Evolutionary conservation across 2,329 filamentous ascomycete species (phyloP), one percentile per base, ranked within the genome.

Genomic region (Sporothrix humicola): DNA sequence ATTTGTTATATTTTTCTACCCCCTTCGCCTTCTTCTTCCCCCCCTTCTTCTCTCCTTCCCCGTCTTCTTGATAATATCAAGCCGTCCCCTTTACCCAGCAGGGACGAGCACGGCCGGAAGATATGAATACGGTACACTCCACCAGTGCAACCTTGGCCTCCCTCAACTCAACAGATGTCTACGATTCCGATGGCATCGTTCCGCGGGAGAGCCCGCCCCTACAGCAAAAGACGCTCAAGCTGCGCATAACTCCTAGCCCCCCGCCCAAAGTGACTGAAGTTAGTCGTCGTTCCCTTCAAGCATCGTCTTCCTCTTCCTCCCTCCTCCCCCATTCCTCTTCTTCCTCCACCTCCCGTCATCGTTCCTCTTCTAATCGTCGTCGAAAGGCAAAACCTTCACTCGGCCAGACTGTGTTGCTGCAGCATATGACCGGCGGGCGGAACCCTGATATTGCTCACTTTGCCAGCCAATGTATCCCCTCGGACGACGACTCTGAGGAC

Each of bases 341-440:
- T 48, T 80, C 79, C 78, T 77, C 81, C 78, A 26, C 9, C 76
- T 78, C 78, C 74, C 81, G 80, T 77, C 80, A 81, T 80, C 84
- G 84, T 46, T 66, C 42, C 79, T 85, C 84, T 79, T 82, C 84
- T 85, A 86, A 86, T 84, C 82, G 84, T 85, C 82, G 82, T 76
- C 83, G 80, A 78, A 89, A 88, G 87, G 82, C 86, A 75, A 84
- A 82, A 76, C 84, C 87, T 58, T 88, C 83, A 78, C 87, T 88
- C 79, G 89, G 87, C 77, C 90, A 92, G 86, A 88, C 85, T 77
- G 89, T 93, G 76, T 85, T 95, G 81, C 86, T 95, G 76, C 82
- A 84, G 73, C 85, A 86, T 80, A 86, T 95, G 83, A 88, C 84
- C 77, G 88, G 85, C 79, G 89, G 90, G 78, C 89, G 89, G 79